Evolutionary conservation across 495 filamentous ascomycete genomes (phyloP).

Genomic region (Talaromyces ruber): DNA sequence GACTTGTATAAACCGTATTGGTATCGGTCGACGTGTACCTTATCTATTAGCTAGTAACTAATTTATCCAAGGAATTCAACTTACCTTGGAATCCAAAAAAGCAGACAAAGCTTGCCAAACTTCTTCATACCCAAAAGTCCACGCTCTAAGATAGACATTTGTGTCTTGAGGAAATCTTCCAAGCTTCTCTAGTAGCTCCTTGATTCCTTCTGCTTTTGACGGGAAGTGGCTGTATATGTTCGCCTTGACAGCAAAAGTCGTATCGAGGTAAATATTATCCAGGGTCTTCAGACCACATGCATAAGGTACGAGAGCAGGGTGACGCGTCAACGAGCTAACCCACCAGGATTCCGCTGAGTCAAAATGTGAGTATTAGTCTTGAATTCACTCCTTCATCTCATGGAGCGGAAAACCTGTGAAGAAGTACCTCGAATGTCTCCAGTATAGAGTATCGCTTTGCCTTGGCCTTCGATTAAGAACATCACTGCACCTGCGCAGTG

Average conservation of each 20-base stretch:
- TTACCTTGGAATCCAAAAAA: slow-evolving; percentile 55
- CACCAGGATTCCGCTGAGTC: slow-evolving; percentile 56
- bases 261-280: slow-evolving; percentile 82
- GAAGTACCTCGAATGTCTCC: slow-evolving; percentile 76
- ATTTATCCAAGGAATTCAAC: not conserved
- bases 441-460: slow-evolving; percentile 77
- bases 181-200: slow-evolving; percentile 65
- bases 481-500: slow-evolving; percentile 89
- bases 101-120: slow-evolving; percentile 80
- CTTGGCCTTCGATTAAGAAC: slow-evolving; percentile 78
- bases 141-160: slow-evolving; percentile 76
- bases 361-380: not conserved
- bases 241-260: slow-evolving; percentile 55
- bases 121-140: slow-evolving; percentile 92
- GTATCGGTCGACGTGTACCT: slow-evolving; percentile 81
- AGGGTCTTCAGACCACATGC: slow-evolving; percentile 54
- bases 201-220: slow-evolving; percentile 60
- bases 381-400: not conserved
- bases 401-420: not conserved
- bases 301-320: slow-evolving; percentile 72
- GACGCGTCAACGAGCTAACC: slow-evolving; percentile 54
- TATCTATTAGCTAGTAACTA: slow-evolving; percentile 7
- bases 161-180: slow-evolving; percentile 63
- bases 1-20: slow-evolving; percentile 67
- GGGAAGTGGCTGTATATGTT: slow-evolving; percentile 42